Evolutionary conservation across 176 grass and related monocot species (phyloP), one percentile per base, ranked within the genome.

Genomic region (Hordeum marinum): DNA sequence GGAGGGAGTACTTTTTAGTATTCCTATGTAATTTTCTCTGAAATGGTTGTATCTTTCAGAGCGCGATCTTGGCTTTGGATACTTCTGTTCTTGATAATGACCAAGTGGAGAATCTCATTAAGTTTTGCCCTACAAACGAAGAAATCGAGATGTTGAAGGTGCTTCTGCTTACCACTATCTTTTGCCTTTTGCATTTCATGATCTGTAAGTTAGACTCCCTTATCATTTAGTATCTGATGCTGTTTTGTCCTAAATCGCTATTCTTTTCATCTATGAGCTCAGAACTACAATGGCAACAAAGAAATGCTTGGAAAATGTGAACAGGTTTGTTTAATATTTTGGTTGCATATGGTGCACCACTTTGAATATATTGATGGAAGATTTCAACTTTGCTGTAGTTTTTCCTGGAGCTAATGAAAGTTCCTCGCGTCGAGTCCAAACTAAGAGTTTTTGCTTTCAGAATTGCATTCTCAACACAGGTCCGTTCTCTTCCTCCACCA

Each of bases 51-150:
- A 26, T 80, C 67, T 80, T 73, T 20, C 81, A 98, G 96, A 90
- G 37, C 87, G 93, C 96, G 80, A 86, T 98, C 32, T 90, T 98
- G 81, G 96, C 93, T 78, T 85, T 98, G 43, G 87, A 98, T 90
- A 90, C 83, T 66, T 95, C 87, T 80, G 67, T 95, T 85, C 92
- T 98, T 80, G 95, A 98, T 82, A 91, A 90, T 90, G 95, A 98
- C 52, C 95, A 98, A 93, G 93, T 98, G 74, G 95, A 98, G 65
- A 95, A 98, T 92, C 93, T 95, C 63, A 98, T 98, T 84, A 98
- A 98, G 69, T 98, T 98, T 93, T 98, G 93, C 83, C 95, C 95
- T 70, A 90, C 93, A 71, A 93, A 98, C 78, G 95, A 98, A 95
- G 95, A 98, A 85, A 93, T 98, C 23, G 95, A 98, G 73, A 95